A percentile compares a stretch with the other conserved stretches of the same genome.
Conservation (phyloP, 192 early-diverging fungal genomes). For the Backusella psychrophila region DNA sequence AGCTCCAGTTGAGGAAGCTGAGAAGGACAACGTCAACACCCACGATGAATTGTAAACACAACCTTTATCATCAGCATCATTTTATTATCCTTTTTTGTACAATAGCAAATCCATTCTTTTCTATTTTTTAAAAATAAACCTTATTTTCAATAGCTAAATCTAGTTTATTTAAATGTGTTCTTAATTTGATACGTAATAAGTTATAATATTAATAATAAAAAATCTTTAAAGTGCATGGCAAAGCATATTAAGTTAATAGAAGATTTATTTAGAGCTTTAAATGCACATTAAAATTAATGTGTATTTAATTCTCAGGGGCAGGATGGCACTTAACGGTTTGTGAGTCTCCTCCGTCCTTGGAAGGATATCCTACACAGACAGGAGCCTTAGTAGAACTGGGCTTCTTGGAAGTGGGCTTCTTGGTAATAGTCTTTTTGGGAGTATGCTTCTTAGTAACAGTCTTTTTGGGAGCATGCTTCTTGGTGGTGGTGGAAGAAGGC, state of each 20-base stretch:
- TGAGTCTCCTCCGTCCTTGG: not conserved
- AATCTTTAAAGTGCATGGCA: not conserved
- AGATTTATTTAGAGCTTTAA: not conserved
- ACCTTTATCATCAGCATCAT: not conserved
- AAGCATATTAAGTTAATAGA: not conserved
- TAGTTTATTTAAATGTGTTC: not conserved
- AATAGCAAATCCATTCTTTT: constrained; percentile 6
- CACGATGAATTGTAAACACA: constrained; percentile 22
- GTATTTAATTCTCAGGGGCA: not conserved
- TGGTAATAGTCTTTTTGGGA: not conserved
- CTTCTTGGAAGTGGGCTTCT: not conserved
- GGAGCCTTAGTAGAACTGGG: not conserved
- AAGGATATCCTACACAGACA: not conserved
- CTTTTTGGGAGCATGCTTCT: not conserved
- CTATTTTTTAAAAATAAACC: constrained; percentile 1
- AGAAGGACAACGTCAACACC: constrained; percentile 2
- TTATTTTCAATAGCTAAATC: not conserved
- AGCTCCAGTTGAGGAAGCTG: not conserved
- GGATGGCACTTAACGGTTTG: not conserved
- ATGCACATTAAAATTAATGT: not conserved
- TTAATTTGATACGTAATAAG: not conserved
- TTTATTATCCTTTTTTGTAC: not conserved
- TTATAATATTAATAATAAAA: not conserved
- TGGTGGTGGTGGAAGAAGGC: not conserved
- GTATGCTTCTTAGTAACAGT: not conserved